These are phyloP conservation scores for Orbilia quercus DNA, from an alignment of 2,329 filamentous ascomycete genomes.

Conservation along the genomic window DNA sequence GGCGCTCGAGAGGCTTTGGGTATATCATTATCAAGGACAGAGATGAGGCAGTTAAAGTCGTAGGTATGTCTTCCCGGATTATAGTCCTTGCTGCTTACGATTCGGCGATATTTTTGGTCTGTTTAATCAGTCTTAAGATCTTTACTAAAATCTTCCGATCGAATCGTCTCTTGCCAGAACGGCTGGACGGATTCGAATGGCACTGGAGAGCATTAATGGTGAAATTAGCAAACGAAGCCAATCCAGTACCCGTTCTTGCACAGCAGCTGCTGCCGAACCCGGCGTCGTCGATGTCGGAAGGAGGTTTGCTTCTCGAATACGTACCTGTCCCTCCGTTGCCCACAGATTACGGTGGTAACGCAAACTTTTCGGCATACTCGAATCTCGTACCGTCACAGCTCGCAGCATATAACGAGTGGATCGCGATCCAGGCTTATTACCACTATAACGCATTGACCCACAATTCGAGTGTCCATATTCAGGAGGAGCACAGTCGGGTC, in stretches of 20 bases:
- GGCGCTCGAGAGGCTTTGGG: constrained; percentile 58
- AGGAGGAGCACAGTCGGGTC: constrained; percentile 34
- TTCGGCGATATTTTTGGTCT: constrained; percentile 10
- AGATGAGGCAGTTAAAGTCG: constrained; percentile 57
- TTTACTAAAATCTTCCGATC: constrained; percentile 14
- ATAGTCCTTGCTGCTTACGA: neutral
- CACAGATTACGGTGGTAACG: constrained; percentile 34
- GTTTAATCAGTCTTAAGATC: no score
- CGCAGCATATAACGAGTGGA: constrained; percentile 53
- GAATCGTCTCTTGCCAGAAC: constrained; percentile 32
- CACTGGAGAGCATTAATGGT: constrained; percentile 57
- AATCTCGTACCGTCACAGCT: constrained; percentile 51
- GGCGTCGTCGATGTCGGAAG: constrained; percentile 31
- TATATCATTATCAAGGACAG: constrained; percentile 58
- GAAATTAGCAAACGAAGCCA: constrained; percentile 57
- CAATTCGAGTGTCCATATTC: constrained; percentile 25
- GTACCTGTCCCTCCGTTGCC: constrained; percentile 43
- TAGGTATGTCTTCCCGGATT: constrained; percentile 43
- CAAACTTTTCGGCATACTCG: constrained; percentile 47
- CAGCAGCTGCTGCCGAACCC: constrained; percentile 35
- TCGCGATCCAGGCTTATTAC: constrained; percentile 52
- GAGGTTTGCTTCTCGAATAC: constrained; percentile 26
- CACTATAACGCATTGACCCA: constrained; percentile 51
- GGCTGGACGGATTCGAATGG: constrained; percentile 57
- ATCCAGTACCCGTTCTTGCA: constrained; percentile 54